Conservation (phyloP, 305 asterid genomes). For the Fraxinus greggii region DNA sequence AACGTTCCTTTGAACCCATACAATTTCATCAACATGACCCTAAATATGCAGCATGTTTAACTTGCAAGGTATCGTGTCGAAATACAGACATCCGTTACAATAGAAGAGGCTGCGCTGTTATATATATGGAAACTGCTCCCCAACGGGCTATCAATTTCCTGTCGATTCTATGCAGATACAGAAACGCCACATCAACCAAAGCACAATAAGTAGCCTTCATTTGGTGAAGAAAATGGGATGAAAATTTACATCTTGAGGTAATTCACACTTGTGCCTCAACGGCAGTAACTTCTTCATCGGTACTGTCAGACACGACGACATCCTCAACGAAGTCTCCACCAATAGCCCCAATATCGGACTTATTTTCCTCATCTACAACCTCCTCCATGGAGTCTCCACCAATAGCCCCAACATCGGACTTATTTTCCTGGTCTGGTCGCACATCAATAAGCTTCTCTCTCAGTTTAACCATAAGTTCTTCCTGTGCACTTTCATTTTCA, state of each 20-base stretch:
- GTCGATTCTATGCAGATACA: neutral
- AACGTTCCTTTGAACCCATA: neutral
- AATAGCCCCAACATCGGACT: constrained; percentile 7
- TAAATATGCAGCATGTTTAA: neutral
- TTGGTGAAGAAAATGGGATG: neutral
- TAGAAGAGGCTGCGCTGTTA: neutral
- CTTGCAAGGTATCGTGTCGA: neutral
- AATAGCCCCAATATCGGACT: constrained; percentile 1
- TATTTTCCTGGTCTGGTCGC: constrained; percentile 26
- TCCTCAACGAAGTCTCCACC: constrained; percentile 28
- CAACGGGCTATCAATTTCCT: neutral
- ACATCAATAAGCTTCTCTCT: constrained; percentile 36
- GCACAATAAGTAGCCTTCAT: neutral
- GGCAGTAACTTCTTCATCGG: constrained; percentile 40
- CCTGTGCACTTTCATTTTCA: constrained; percentile 40
- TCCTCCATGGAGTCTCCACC: constrained; percentile 27
- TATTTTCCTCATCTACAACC: constrained; percentile 26
- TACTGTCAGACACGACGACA: constrained; percentile 22
- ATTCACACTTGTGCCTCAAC: constrained; percentile 30
- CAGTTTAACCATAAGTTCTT: constrained; percentile 49
- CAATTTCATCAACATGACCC: neutral
- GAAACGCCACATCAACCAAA: neutral
- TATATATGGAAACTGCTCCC: neutral
- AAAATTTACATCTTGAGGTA: neutral
- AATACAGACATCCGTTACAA: neutral